A percentile compares a stretch with the other conserved stretches of the same genome.
These are phyloP conservation scores for Nicotiana tomentosiformis DNA, from an alignment of 257 asterid genomes.

Conservation along the genomic window DNA sequence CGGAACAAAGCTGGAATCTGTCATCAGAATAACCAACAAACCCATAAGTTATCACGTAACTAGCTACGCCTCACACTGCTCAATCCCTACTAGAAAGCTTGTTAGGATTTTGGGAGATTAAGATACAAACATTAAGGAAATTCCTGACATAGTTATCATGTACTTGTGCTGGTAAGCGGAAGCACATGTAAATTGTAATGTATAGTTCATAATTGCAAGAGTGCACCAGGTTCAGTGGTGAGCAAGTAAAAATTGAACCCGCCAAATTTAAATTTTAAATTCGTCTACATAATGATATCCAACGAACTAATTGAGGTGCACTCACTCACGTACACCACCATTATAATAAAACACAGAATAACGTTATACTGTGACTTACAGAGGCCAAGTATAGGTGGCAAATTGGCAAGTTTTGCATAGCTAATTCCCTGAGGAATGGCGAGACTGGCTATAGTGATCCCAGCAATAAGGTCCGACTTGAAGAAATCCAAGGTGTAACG, in stretches of 20 bases:
- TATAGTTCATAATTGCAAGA: too few species aligned
- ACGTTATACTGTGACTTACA: constrained; percentile 38
- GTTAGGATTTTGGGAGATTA: too few species aligned
- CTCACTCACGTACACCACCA: not conserved
- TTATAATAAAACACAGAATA: not conserved
- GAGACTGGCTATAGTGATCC: constrained; percentile 92
- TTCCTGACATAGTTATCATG: too few species aligned
- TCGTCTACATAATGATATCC: not conserved
- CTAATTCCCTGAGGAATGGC: constrained; percentile 98
- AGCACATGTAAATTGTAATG: too few species aligned
- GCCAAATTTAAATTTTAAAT: too few species aligned
- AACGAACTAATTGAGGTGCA: not conserved
- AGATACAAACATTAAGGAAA: not conserved
- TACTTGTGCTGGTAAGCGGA: too few species aligned
- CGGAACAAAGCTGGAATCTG: constrained; percentile 92
- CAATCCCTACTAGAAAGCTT: too few species aligned
- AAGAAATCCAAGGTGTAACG: constrained; percentile 51
- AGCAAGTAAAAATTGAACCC: not conserved
- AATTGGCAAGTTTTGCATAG: constrained; percentile 84
- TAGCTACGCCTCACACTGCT: too few species aligned
- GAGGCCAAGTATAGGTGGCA: constrained; percentile 90
- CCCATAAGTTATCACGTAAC: not conserved
- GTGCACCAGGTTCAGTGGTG: too few species aligned
- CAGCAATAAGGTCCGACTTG: constrained; percentile 70
- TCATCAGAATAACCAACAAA: not conserved